Base-by-base conservation (phyloP, 176 grass and related monocot genomes). In the Areca catechu region DNA sequence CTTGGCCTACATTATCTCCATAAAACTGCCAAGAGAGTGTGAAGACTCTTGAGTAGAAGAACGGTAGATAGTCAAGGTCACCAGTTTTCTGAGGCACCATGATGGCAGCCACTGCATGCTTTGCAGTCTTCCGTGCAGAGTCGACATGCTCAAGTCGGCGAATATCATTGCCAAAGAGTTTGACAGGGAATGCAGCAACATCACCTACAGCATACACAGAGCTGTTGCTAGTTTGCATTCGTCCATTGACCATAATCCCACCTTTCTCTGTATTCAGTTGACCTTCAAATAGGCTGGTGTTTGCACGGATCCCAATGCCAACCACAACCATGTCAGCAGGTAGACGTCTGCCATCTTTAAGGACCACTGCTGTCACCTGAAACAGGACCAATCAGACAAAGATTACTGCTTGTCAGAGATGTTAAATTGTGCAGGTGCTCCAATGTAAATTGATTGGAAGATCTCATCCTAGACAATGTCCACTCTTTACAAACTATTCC, bases 11-110 rank as follows among this genome's bases (percentile, higher is more conserved):
- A 70, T 88, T 97, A 61, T 97, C 81, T 49, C 93, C 93, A 21
- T 92, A 97, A 73, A 97, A 92, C 58, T 97, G 93, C 93, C 93
- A 97, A 18, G 83, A 88, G 18, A 92, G 67, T 18, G 83, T 64
- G 73, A 97, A 97, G 51, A 97, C 81, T 76, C 93, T 87, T 10
- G 93, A 97, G 78, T 97, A 97, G 58, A 97, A 92, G 80, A 97
- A 97, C 21, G 93, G 93, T 15, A 97, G 20, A 62, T 91, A 97
- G 65, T 97, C 78, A 1, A 97, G 65, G 16, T 97, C 87, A 43
- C 58, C 82, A 48, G 75, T 85, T 74, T 71, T 77, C 5, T 72
- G 64, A 68, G 83, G 72, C 43, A 75, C 69, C 81, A 97, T 70
- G 63, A 97, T 97, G 34, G 84, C 76, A 2, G 93, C 75, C 43